Percentiles rank a stretch among this genome's conserved stretches.
Conservation (phyloP, 768 basidiomycete genomes). For the Hypsizygus marmoreus region DNA sequence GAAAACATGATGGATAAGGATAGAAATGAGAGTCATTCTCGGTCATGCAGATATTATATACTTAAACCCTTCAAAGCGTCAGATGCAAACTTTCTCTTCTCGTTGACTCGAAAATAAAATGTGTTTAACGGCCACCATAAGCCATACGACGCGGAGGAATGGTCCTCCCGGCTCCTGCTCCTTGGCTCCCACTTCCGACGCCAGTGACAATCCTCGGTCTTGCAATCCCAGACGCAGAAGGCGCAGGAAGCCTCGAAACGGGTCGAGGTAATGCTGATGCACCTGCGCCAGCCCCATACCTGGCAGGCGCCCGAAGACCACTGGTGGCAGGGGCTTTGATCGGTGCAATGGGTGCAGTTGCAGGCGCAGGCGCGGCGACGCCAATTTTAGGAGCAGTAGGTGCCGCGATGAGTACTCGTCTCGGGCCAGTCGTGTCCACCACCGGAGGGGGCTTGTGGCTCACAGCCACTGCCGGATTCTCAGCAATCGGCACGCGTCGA, state of each 20-base stretch:
- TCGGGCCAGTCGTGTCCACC: conserved; percentile 14
- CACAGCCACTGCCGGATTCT: conserved; percentile 6
- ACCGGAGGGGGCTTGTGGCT: conserved; percentile 7
- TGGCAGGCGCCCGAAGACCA: conserved; percentile 15
- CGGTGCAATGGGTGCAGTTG: background rate
- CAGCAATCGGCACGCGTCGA: conserved; percentile 33
- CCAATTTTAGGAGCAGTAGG: conserved; percentile 7
- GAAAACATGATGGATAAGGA: too few relatives aligned
- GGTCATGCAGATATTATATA: too few relatives aligned
- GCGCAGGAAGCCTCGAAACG: conserved; percentile 14
- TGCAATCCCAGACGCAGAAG: conserved; percentile 10
- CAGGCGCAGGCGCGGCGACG: conserved; percentile 6
- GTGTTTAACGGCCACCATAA: background rate
- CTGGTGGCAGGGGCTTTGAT: conserved; percentile 11
- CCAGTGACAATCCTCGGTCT: conserved; percentile 10
- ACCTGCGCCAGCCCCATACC: conserved; percentile 9
- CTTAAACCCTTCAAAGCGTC: too few relatives aligned
- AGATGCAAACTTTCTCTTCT: too few relatives aligned
- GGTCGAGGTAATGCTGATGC: conserved; percentile 20
- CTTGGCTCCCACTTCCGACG: background rate
- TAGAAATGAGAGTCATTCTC: too few relatives aligned
- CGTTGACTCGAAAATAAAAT: too few relatives aligned
- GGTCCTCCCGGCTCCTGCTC: conserved; percentile 2
- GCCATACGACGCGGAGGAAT: conserved; percentile 13
- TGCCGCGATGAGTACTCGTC: conserved; percentile 11